Evolutionary conservation across 441 rosid species (phyloP), one percentile per base, ranked within the genome.

Genomic region (Sinapis alba): DNA sequence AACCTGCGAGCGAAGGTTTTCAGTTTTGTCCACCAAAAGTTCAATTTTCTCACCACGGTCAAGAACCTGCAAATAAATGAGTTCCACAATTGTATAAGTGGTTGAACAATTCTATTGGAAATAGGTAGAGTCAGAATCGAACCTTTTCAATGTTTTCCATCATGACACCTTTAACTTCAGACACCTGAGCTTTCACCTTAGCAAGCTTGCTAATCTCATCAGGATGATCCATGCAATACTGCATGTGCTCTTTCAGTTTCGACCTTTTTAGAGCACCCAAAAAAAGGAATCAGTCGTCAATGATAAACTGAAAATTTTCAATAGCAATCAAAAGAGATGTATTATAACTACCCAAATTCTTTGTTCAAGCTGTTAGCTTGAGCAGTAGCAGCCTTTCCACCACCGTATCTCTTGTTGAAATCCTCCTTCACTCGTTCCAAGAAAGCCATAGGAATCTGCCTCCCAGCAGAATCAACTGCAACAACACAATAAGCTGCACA

Each of bases 41-140:
- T 90, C 97, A 75, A 93, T 90, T 79, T 88, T 93, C 84, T 83
- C 99, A n/a, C 99, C 96, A 51, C 97, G 97, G 57, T 90, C 96
- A 80, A 96, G 96, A 82, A 96, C 98, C 99, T 96, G 88, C 61
- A 65, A 20, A 71, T 4, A 54, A 71, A 53, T 7, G 65, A 3
- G 21, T 43, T 45, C 54, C 71, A 69, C 18, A 66, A 19, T 11
- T 38, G n/a, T 16, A 24, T 58, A 32, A n/a, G 32, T 18, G 10
- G 54, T 47, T 18, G 12, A 51, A 51, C 23, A 19, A 19, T 23
- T 50, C 21, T 50, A 7, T 16, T 50, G 11, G 56, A 50, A 16
- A 18, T 18, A 47, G 11, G 73, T 70, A 0, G 21, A 20, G 5
- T 18, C 56, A 3, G 5, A 19, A 10, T 5, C 8, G 9, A 1